Conservation (phyloP, 306 rosid species). For the Gastrolobium bilobum region DNA sequence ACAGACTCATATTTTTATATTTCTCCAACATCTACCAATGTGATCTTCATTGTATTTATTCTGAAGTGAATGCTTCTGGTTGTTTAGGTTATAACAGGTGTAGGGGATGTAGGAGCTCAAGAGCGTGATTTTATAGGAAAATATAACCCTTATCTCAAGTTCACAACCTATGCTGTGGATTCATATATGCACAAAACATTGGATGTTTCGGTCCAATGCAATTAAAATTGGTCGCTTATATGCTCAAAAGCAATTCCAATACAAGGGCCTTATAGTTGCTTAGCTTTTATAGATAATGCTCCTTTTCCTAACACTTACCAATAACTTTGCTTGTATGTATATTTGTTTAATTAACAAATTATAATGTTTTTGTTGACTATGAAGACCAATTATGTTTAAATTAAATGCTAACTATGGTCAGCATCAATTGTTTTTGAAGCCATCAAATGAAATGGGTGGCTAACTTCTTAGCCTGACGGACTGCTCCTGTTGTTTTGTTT, state of each 20-base stretch:
- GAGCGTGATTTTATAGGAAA: background rate
- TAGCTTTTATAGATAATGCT: background rate
- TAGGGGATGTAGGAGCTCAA: background rate
- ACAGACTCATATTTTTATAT: too few species aligned
- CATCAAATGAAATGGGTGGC: background rate
- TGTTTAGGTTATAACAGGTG: background rate
- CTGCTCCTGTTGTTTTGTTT: slow-evolving; percentile 1
- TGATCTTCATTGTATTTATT: background rate
- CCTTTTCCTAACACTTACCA: background rate
- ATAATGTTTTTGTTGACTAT: background rate
- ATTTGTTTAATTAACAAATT: too few species aligned
- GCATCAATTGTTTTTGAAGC: slow-evolving; percentile 1
- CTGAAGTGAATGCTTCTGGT: background rate
- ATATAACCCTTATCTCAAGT: background rate
- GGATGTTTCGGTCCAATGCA: too few species aligned
- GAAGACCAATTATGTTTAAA: background rate
- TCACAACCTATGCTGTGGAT: background rate
- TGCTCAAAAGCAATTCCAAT: too few species aligned
- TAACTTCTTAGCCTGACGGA: background rate
- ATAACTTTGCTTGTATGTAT: too few species aligned
- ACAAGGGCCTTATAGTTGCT: too few species aligned
- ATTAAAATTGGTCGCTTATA: too few species aligned
- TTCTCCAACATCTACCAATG: background rate
- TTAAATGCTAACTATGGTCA: background rate
- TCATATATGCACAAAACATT: background rate